Conservation (phyloP, 1,284 basidiomycete genomes). For the Singerocomus rubriflavus region DNA sequence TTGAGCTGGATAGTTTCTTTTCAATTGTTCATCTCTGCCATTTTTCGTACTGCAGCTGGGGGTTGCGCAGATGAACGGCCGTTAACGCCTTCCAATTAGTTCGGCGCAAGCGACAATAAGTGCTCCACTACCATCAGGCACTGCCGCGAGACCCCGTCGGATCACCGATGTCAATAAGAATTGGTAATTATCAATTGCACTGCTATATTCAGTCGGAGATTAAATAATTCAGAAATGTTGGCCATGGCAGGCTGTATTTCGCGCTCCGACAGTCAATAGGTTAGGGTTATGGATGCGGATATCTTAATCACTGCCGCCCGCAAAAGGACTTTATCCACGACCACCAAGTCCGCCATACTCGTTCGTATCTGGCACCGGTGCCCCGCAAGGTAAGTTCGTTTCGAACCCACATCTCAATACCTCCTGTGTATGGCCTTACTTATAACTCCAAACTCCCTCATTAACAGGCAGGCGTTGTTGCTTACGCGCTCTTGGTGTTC, state of each 20-base stretch:
- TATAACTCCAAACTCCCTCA: slow-evolving; percentile 1
- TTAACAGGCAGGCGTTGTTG: slow-evolving; percentile 16
- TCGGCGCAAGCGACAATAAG: no score
- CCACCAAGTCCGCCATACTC: slow-evolving; percentile 4
- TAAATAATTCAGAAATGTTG: not conserved
- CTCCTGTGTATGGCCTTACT: not conserved
- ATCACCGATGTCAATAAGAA: no score
- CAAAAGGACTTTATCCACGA: no score
- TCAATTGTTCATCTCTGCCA: no score
- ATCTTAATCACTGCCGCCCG: not conserved
- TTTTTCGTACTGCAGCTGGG: no score
- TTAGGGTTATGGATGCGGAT: slow-evolving; percentile 12
- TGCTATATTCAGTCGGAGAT: not conserved
- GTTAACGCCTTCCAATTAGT: no score
- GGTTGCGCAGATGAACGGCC: no score
- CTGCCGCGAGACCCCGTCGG: no score
- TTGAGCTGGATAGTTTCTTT: no score
- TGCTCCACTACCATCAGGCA: no score
- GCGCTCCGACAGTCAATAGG: slow-evolving; percentile 11
- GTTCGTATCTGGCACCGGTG: not conserved
- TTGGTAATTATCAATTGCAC: no score
- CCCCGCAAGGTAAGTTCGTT: not conserved
- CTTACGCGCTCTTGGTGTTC: slow-evolving; percentile 4
- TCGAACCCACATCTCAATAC: not conserved
- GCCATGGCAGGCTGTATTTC: not conserved